Evolutionary conservation across 257 asterid genomes (phyloP).

Genomic region (Gentiana macrophylla): DNA sequence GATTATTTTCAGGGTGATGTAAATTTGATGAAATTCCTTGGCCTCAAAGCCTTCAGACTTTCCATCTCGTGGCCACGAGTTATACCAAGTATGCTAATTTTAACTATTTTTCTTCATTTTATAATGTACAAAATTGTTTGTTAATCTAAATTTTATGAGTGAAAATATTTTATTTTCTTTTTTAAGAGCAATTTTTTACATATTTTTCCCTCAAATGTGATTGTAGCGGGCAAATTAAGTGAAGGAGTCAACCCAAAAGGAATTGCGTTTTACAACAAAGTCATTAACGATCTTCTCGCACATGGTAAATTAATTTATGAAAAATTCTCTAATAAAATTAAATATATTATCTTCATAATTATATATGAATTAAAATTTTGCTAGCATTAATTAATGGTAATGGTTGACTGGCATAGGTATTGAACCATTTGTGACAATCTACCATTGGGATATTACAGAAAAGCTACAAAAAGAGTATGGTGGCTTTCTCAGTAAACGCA

Average conservation of each 20-base stretch:
- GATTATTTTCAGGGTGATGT: conserved; percentile 1
- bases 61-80: conserved; percentile 27
- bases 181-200: too few species aligned
- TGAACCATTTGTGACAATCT: neutral
- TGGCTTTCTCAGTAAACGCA: neutral
- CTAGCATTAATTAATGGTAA: neutral
- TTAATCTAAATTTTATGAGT: too few species aligned
- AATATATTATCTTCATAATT: too few species aligned
- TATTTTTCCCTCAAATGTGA: neutral
- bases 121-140: too few species aligned
- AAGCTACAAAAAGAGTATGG: neutral
- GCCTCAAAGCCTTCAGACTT: conserved; percentile 3
- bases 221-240: neutral
- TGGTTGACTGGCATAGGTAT: neutral
- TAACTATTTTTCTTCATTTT: too few species aligned
- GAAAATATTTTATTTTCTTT: too few species aligned
- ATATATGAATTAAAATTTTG: too few species aligned
- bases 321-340: too few species aligned
- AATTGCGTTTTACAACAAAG: neutral
- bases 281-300: neutral
- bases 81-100: conserved; percentile 16
- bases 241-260: neutral
- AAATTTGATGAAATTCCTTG: conserved; percentile 5
- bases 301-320: neutral
- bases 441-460: neutral